Base-by-base conservation (phyloP, 2,329 filamentous ascomycete genomes). In the Davidsoniella virescens region DNA sequence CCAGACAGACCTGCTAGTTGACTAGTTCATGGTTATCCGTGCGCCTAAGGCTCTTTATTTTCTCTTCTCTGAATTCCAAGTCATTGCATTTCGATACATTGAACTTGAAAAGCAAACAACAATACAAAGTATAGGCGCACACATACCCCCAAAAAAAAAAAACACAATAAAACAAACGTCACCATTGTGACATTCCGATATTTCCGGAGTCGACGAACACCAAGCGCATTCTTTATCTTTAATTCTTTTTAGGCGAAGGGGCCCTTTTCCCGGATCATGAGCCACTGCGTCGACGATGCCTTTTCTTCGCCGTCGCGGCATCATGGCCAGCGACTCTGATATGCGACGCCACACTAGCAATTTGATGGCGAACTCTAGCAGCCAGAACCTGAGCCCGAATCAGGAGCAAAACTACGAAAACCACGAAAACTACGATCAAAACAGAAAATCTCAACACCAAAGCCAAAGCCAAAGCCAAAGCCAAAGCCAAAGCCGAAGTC, bases 291-390 rank as follows among this genome's bases (percentile, higher is more conserved):
- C 60, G 61, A 64, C 56, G 59, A 78, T 78, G 75, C 73, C 75
- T 59, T 75, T 78, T 58, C 67, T 78, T 65, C 75, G 75, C 65
- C 74, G 74, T 63, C 73, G 73, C 62, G 74, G 72, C 66, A 73
- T 71, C 59, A 66, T 70, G 68, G 72, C 69, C 65, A 76, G 71
- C 68, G 74, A 78, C 61, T 69, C 67, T 55, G 73, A 78, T 56
- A 75, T 74, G 66, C 71, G 72, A 61, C 71, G 71, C 49, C 72
- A 73, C 57, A 69, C 69, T 49, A 60, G 2, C 18, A 20, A 20
- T 4, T 20, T 67, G 53, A 58, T 63, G 54, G 59, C 59, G 54
- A 52, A 54, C 53, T 54, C 54, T 50, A 54, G 57, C 26, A 52
- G 54, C 25, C 44, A 56, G 36, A 65, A 58, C 26, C 26, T 6